A percentile compares a stretch with the other conserved stretches of the same genome.
Conservation (phyloP, 2,329 filamentous ascomycete genomes). For the Calonectria hongkongensis region DNA sequence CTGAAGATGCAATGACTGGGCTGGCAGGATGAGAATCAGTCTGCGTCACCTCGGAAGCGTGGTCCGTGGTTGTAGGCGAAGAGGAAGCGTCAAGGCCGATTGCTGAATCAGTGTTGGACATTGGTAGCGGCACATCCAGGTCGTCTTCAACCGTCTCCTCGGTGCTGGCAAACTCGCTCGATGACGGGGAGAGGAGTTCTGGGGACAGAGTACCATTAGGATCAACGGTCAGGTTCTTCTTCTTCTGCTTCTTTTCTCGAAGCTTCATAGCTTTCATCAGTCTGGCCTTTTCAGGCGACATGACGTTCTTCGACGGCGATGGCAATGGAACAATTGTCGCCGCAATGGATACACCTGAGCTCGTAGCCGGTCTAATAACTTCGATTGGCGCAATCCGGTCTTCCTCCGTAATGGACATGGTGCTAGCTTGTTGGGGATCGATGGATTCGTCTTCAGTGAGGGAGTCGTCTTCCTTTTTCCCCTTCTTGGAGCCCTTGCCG, state of each 20-base stretch:
- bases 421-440: conserved; percentile 61
- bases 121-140: conserved; percentile 54
- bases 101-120: conserved; percentile 72
- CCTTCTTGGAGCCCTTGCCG: conserved; percentile 74
- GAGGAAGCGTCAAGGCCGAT: conserved; percentile 69
- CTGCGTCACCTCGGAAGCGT: conserved; percentile 67
- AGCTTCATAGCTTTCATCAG: conserved; percentile 96
- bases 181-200: conserved; percentile 43
- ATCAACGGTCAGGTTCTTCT: conserved; percentile 58
- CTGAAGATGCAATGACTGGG: conserved; percentile 71
- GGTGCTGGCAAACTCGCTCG: conserved; percentile 48
- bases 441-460: conserved; percentile 61
- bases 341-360: conserved; percentile 67
- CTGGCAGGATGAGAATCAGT: conserved; percentile 76
- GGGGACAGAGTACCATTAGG: conserved; percentile 47
- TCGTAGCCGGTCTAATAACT: conserved; percentile 63
- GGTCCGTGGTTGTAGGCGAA: conserved; percentile 66
- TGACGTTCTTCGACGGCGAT: conserved; percentile 68
- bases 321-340: conserved; percentile 63
- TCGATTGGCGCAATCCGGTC: conserved; percentile 50
- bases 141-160: conserved; percentile 54
- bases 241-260: conserved; percentile 83
- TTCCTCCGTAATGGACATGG: conserved; percentile 60
- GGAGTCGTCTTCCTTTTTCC: conserved; percentile 54
- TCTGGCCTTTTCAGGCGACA: conserved; percentile 92